Evolutionary conservation across 345 rosid species (phyloP).

Genomic region (Abelmoschus esculentus): DNA sequence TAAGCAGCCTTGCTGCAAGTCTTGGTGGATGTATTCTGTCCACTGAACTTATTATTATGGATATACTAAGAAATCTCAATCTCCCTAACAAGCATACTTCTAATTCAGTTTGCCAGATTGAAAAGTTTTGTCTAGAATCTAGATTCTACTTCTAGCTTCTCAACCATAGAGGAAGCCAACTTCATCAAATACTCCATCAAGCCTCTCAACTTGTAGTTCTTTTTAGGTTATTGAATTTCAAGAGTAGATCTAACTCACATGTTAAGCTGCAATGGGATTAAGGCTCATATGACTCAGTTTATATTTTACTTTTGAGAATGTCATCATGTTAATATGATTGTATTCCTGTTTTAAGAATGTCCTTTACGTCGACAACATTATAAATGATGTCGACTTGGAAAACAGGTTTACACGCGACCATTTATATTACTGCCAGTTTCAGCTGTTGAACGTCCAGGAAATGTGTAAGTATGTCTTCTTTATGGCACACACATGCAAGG

Average conservation of each 20-base stretch:
- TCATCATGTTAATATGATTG: not conserved
- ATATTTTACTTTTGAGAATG: not conserved
- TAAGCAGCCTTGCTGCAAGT: too few species aligned
- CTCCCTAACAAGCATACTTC: not conserved
- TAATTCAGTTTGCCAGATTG: not conserved
- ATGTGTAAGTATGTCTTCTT: constrained; percentile 42
- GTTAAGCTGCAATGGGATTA: not conserved
- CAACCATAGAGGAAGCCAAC: not conserved
- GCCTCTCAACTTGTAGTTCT: not conserved
- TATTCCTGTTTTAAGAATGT: not conserved
- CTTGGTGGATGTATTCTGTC: not conserved
- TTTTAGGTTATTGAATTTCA: not conserved
- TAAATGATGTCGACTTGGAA: not conserved
- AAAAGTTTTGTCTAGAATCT: not conserved
- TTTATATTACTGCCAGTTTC: constrained; percentile 61
- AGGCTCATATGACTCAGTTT: not conserved
- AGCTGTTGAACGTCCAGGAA: constrained; percentile 75
- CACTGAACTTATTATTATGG: not conserved
- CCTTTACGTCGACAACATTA: not conserved
- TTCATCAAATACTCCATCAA: not conserved
- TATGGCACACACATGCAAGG: too few species aligned
- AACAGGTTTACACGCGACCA: constrained; percentile 63
- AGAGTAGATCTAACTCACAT: too few species aligned
- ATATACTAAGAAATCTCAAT: not conserved
- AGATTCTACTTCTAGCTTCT: not conserved